Base-by-base conservation (phyloP, 2,329 filamentous ascomycete species). In the Botrytis deweyae region DNA sequence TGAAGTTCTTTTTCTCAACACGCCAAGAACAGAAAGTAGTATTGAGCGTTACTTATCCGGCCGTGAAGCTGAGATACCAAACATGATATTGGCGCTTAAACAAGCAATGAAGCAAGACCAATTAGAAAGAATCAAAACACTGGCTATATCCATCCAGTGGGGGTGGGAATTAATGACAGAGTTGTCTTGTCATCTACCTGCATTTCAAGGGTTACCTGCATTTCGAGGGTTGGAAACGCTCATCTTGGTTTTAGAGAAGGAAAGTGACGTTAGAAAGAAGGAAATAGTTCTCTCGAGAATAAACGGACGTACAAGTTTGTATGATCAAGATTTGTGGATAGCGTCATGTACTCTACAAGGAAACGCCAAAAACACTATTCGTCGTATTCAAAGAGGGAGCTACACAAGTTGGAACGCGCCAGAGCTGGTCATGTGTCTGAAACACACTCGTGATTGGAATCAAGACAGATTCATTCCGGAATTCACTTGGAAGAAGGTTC, bases 21-120 rank as follows among this genome's bases (percentile, higher is more conserved):
- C 44, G 20, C 44, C 20, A 49, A 49, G 6, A 9, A 8, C 44
- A 49, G 44, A 10, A 49, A 33, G 33, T 33, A 9, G 0, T 49
- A 9, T 22, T 49, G 44, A 8, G 44, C 0, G 18, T 20, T 8
- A 22, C 44, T 22, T 1, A 1, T 9, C 44, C 18, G 5, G 1
- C 0, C 44, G 0, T 3, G 8, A 9, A 22, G 44, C 3, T 8
- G 0, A 49, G 4, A 3, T 49, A n/a, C 12, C 49, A 52, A 52
- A 12, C 14, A 52, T 52, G 49, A n/a, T 52, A 5, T n/a, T n/a
- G 25, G 49, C 49, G 25, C 49, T 52, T 3, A 52, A 52, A 52
- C 25, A 52, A 52, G 25, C 49, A 52, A 64, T 33, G 40, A 12
- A 44, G 8, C 22, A 1, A 64, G 40, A 29, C 9, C 40, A 44